Conservation (phyloP, 805 yeast genomes). For the Candida sonorensis region DNA sequence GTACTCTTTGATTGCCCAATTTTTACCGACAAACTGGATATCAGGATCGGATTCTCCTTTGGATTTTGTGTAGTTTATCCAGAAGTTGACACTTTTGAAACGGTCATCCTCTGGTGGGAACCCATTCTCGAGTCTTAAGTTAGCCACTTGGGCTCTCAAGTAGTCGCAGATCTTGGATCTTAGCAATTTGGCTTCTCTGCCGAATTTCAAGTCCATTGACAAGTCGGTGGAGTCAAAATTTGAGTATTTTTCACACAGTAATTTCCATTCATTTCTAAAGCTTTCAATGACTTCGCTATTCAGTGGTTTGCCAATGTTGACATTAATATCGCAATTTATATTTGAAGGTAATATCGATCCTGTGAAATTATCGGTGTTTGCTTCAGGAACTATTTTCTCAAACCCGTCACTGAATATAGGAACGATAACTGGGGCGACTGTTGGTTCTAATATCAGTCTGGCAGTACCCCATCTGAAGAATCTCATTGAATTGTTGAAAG, state of each 20-base stretch:
- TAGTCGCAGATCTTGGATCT: slow-evolving; percentile 66
- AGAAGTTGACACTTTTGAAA: slow-evolving; percentile 61
- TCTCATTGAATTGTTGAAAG: slow-evolving; percentile 80
- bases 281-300: slow-evolving; percentile 50
- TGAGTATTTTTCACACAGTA: slow-evolving; percentile 46
- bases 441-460: slow-evolving; percentile 73
- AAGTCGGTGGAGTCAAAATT: slow-evolving; percentile 54
- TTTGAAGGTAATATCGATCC: slow-evolving; percentile 56
- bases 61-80: slow-evolving; percentile 59
- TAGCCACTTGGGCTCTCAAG: slow-evolving; percentile 55
- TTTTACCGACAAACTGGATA: slow-evolving; percentile 65
- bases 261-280: slow-evolving; percentile 67
- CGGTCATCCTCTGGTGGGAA: slow-evolving; percentile 60
- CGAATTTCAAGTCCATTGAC: slow-evolving; percentile 53
- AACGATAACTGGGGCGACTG: slow-evolving; percentile 76
- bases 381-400: slow-evolving; percentile 82
- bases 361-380: slow-evolving; percentile 45
- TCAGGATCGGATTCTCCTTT: slow-evolving; percentile 67
- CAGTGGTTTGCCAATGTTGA: slow-evolving; percentile 66
- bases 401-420: slow-evolving; percentile 86
- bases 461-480: slow-evolving; percentile 96
- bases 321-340: slow-evolving; percentile 58
- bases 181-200: slow-evolving; percentile 56
- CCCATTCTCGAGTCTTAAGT: slow-evolving; percentile 34
- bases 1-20: slow-evolving; percentile 74